Evolutionary conservation across 1,139 yeast genomes (phyloP), one percentile per base, ranked within the genome.

Genomic region (Zygosaccharomyces pseudobailii): DNA sequence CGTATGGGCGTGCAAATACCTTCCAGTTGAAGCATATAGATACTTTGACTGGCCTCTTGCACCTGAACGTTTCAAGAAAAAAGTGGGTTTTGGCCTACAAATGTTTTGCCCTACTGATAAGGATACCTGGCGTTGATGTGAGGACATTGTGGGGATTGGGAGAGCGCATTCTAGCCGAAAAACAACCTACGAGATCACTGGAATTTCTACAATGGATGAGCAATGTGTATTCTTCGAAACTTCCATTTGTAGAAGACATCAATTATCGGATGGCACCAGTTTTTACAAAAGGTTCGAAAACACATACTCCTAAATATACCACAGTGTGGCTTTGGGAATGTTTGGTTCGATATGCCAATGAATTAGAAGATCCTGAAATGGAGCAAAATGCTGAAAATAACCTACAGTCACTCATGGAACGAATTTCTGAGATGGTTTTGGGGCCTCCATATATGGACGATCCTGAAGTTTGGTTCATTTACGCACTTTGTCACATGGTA

Each of bases 121-220:
- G 83, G 45, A 59, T 76, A 1, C 76, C 76, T 1, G 62, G 63
- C 2, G 71, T 78, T 4, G 86, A 82, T 59, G 59, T 81, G 2
- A 66, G 80, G 49, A 66, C 74, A 2, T 62, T 82, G 7, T 82
- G 88, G 87, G 77, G 83, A 0, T 41, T 80, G 1, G 87, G 85
- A 0, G 65, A 79, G 3, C 74, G 72, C 42, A 70, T 76, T 7
- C 53, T 77, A 44, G 46, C 49, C 25, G 52, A 57, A 9, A 38
- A 43, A n/a, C 49, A 54, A 22, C 42, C 45, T 9, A 22, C 39
- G 13, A 54, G 47, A 28, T 48, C 56, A 5, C 40, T 62, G n/a
- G 60, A 60, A 13, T 65, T 63, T 46, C 44, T 65, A 35, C 61
- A 59, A 34, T 65, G 68, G 68, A 53, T 64, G 55, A 57, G 55